Evolutionary conservation across 352 stramenopile genomes (phyloP), one percentile per base, ranked within the genome.

Genomic region (Pythium brassicae): DNA sequence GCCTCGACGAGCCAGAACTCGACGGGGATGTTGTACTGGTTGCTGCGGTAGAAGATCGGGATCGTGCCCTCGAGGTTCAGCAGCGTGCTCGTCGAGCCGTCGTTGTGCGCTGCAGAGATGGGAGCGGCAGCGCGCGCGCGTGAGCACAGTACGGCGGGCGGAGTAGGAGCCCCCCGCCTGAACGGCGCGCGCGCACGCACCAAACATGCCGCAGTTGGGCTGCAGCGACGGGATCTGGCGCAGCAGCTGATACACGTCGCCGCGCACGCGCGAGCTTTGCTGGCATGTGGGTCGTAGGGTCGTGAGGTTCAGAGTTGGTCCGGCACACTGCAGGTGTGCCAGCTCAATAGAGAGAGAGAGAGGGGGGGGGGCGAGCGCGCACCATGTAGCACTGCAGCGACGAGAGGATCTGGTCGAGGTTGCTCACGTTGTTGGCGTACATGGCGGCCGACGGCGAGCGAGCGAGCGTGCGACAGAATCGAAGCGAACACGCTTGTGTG

Each of bases 1-100:
- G 71, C 80, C 61, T 94, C 81, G 9, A 87, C 78, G 45, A 96
- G 73, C 87, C 87, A 96, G 42, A 96, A 86, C 64, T 92, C 81
- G 35, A 96, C 77, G 0, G 87, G 87, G 60, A 96, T 96, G 54
- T 96, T 96, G 76, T 96, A 96, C 62, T 95, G 86, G 57, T 89
- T 94, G 47, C 78, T 66, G 9, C 83, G 65, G 57, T 95, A 96
- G 66, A 94, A 95, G 58, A 96, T 96, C 12, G 86, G 85, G 65
- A 96, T 95, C n/a, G 87, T 96, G 44, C 87, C 87, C 43, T 87
- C 79, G 8, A 95, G 68, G 56, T 92, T 86, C 32, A 95, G 66
- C 57, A 93, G 59, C 50, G 80, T 95, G 54, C 86, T 94, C 7
- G 83, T 94, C 3, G 79, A 87, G 42, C 86, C 86, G 66, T 95